These are phyloP conservation scores for Mrakia blollopis DNA, from an alignment of 768 basidiomycete genomes.

Conservation along the genomic window DNA sequence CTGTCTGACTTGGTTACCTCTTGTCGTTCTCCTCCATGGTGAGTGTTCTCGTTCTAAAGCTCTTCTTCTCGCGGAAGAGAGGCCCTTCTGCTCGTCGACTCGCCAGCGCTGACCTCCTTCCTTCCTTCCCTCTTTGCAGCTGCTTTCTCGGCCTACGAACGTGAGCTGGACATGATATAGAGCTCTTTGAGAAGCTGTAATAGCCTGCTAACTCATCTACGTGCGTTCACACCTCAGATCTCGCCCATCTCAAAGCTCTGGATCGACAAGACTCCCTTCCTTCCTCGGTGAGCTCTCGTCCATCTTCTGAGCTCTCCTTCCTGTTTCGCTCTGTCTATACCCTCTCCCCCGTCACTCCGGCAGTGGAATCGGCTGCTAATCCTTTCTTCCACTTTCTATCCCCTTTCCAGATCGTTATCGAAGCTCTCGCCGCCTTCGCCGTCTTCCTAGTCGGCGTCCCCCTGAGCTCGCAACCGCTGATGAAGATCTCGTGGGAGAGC, in stretches of 20 bases:
- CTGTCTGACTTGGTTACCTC: background rate
- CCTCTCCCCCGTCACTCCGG: background rate
- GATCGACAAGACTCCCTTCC: slow-evolving; percentile 17
- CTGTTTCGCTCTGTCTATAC: background rate
- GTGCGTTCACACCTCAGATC: background rate
- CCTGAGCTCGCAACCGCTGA: slow-evolving; percentile 1
- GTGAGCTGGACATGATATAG: background rate
- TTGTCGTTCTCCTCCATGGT: slow-evolving; percentile 20
- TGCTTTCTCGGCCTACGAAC: slow-evolving; percentile 25
- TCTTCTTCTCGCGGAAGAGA: background rate
- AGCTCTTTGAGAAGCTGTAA: background rate
- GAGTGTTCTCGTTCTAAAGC: background rate
- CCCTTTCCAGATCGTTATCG: slow-evolving; percentile 5
- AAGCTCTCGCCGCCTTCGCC: slow-evolving; percentile 14
- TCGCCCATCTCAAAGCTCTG: slow-evolving; percentile 24
- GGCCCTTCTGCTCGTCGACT: background rate
- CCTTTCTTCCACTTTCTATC: background rate
- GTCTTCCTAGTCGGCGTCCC: slow-evolving; percentile 18
- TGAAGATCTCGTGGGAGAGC: slow-evolving; percentile 21
- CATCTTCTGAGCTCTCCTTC: too few species aligned
- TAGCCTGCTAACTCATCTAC: too few species aligned
- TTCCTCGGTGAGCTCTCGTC: slow-evolving; percentile 13
- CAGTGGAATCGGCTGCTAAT: background rate
- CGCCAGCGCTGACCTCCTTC: background rate
- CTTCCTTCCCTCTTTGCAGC: background rate